These are phyloP conservation scores for Kluyveromyces sp. DNA, from an alignment of 1,139 yeast species.

Conservation along the genomic window DNA sequence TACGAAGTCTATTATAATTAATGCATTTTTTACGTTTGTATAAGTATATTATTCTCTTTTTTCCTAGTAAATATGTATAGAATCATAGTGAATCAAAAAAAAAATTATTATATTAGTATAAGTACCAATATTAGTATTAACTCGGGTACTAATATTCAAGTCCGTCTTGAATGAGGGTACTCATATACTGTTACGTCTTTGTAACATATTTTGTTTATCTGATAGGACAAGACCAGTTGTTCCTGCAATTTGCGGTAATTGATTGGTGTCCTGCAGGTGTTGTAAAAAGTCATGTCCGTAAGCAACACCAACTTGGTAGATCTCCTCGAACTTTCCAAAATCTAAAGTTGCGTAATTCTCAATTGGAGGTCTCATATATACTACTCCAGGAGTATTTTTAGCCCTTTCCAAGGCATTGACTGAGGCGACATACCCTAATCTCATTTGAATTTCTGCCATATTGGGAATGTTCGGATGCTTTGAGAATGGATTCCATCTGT, in stretches of 20 bases:
- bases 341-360: slow-evolving; percentile 88
- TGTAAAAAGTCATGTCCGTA: slow-evolving; percentile 60
- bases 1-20: no score
- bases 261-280: slow-evolving; percentile 44
- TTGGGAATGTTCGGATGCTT: slow-evolving; percentile 83
- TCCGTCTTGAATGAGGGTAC: background rate
- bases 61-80: background rate
- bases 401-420: slow-evolving; percentile 89
- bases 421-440: slow-evolving; percentile 90
- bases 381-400: slow-evolving; percentile 74
- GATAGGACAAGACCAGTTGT: slow-evolving; percentile 15
- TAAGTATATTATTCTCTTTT: background rate
- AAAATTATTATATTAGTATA: no score
- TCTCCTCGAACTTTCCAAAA: slow-evolving; percentile 86
- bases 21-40: background rate
- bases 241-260: slow-evolving; percentile 61
- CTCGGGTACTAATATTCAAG: background rate
- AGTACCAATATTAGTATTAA: no score
- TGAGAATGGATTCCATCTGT: slow-evolving; percentile 88
- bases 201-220: slow-evolving; percentile 25
- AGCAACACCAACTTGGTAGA: slow-evolving; percentile 68
- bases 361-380: slow-evolving; percentile 91
- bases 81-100: background rate
- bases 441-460: slow-evolving; percentile 88
- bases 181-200: slow-evolving; percentile 59